Evolutionary conservation across 768 basidiomycete species (phyloP).

Genomic region (Russula dissimulans): DNA sequence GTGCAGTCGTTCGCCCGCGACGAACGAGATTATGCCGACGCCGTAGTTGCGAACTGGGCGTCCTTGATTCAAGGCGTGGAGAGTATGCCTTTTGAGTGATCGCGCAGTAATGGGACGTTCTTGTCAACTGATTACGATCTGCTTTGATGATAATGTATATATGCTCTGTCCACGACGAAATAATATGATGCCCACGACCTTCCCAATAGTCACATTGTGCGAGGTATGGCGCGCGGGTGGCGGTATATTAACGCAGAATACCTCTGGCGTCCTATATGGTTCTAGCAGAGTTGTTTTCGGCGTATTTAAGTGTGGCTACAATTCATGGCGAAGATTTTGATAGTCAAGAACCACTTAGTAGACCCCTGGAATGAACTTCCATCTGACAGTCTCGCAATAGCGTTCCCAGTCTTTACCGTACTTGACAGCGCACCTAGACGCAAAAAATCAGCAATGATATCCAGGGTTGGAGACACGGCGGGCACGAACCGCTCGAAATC

Average conservation of each 20-base stretch:
- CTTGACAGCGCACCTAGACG: constrained; percentile 58
- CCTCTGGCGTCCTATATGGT: neutral
- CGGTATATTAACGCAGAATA: too few relatives aligned
- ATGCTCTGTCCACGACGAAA: neutral
- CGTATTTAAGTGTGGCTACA: neutral
- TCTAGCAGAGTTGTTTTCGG: too few relatives aligned
- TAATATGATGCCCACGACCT: neutral
- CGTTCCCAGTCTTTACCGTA: constrained; percentile 94
- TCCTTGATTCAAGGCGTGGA: constrained; percentile 62
- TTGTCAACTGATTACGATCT: constrained; percentile 5
- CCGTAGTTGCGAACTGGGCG: constrained; percentile 61
- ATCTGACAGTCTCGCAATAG: constrained; percentile 81
- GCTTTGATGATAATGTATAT: constrained; percentile 6
- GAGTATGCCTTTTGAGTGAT: constrained; percentile 78
- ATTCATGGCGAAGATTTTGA: neutral
- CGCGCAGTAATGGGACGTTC: neutral
- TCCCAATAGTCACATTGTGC: neutral
- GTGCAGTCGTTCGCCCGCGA: constrained; percentile 67
- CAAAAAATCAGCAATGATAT: neutral
- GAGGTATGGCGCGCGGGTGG: neutral
- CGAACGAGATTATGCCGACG: constrained; percentile 60
- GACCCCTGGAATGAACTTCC: constrained; percentile 81
- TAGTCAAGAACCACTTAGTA: constrained; percentile 39
- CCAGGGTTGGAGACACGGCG: neutral
- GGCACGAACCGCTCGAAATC: constrained; percentile 79